Base-by-base conservation (phyloP, 179 eudicot species). In the Corrigiola litoralis region DNA sequence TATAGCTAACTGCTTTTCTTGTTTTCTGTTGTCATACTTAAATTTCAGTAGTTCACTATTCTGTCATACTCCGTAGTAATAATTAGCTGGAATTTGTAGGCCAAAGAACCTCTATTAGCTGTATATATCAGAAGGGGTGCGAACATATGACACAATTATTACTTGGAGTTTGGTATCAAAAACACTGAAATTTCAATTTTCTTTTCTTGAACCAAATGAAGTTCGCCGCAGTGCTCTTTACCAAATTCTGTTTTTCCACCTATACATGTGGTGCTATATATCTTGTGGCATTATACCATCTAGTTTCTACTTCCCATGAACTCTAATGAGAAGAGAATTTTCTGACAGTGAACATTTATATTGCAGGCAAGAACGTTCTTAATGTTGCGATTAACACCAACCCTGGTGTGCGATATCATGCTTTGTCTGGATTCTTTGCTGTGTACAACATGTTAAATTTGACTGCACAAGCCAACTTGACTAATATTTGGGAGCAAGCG, bases 371-470 rank as follows among this genome's bases (percentile, higher is more conserved):
- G 34, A 65, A 67, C 29, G 32, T 52, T 38, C 81, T 80, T 12
- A 74, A 81, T 55, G 61, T 75, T 61, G 53, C 72, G 41, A 58
- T 53, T 2, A 45, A 32, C 46, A 72, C 80, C 46, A 71, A 68
- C 45, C 56, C 68, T 0, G 65, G 72, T 45, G 17, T 69, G 24
- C 84, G 71, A 12, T 92, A 85, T 63, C 91, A 92, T 58, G 96
- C 98, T 60, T 73, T 89, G 59, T 92, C 96, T n/a, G 95, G 95
- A 46, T 91, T 91, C 75, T 91, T 80, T 31, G 96, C 86, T 27
- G 82, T 91, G 38, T 85, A 85, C 76, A 82, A 40, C 68, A 69
- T 68, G 68, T 67, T 92, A 59, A 81, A 89, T 54, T 67, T 89
- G 75, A 78, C 75, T 25, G 69, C 70, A 57, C 76, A 68, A 51